Evolutionary conservation across 1,139 yeast species (phyloP).

Genomic region (Candida gigantensis): DNA sequence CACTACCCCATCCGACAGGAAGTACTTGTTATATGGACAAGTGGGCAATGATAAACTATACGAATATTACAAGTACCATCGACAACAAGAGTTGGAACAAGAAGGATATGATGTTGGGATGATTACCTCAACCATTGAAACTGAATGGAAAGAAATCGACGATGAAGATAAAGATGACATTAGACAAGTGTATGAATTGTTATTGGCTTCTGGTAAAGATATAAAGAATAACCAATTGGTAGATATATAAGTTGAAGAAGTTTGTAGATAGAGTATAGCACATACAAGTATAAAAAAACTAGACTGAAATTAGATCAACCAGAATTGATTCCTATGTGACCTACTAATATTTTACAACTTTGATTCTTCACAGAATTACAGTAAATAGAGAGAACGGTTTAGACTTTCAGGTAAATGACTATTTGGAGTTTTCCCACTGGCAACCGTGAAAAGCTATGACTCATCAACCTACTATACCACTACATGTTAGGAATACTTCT

Average conservation of each 20-base stretch:
- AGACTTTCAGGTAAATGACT: too few relatives aligned
- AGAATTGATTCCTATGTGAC: too few relatives aligned
- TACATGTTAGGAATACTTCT: too few relatives aligned
- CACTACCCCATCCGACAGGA: not conserved
- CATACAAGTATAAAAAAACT: too few relatives aligned
- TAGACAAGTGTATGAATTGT: slow-evolving; percentile 28
- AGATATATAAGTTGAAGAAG: not conserved
- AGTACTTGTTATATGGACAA: not conserved
- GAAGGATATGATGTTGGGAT: not conserved
- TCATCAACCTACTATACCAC: too few relatives aligned
- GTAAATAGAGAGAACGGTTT: too few relatives aligned
- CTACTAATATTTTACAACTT: too few relatives aligned
- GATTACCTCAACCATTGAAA: not conserved
- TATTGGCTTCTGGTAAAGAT: slow-evolving; percentile 31
- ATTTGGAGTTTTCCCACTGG: too few relatives aligned
- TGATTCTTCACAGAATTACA: too few relatives aligned
- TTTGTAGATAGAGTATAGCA: too few relatives aligned
- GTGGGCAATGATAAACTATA: not conserved
- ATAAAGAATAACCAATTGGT: slow-evolving; percentile 32
- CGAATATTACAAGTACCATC: slow-evolving; percentile 3
- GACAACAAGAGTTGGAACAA: slow-evolving; percentile 2
- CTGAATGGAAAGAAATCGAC: slow-evolving; percentile 29
- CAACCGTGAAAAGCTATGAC: too few relatives aligned
- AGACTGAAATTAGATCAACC: too few relatives aligned
- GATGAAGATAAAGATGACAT: slow-evolving; percentile 27